Evolutionary conservation across 495 filamentous ascomycete species (phyloP), one percentile per base, ranked within the genome.

Genomic region (Penicillium manginii): DNA sequence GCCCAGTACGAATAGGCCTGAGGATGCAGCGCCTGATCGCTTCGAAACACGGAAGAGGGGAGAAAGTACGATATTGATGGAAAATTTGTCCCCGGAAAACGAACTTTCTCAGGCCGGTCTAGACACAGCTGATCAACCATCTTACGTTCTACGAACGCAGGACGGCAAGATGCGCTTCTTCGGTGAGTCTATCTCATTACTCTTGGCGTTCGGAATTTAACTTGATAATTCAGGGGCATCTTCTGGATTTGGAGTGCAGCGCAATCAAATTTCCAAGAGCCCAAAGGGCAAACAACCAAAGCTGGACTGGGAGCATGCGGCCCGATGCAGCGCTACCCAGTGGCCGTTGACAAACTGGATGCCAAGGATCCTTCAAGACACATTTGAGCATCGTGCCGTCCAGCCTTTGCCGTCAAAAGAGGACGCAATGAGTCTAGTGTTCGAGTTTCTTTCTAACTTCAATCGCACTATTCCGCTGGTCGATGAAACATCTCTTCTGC

Each of bases 161-260:
- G 43, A 22, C n/a, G 54, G 55, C 19, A 51, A 42, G 22, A 61
- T 64, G 57, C 61, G 64, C 2, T 63, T 58, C 50, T 67, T 61
- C 46, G 64, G 61, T 67, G 6, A 26, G 50, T 43, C n/a, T 10
- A 17, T 18, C 17, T 21, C 5, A 17, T 17, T 4, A 9, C 29
- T 26, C 18, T 31, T 11, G 39, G 35, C 42, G 46, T 19, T 42
- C 35, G 54, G 18, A 15, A 31, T 26, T 31, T 22, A 12, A 56
- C 48, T 48, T 51, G 9, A 11, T 35, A 57, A 7, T 12, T 17
- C 32, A 58, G 58, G 64, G 6, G 58, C 61, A 9, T 61, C 61
- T 26, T 61, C 55, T 11, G 58, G 53, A 14, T 61, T 61, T 23
- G 50, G 51, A 35, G 22, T 52, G 12, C 42, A 23, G 6, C 35